A percentile compares a stretch with the other conserved stretches of the same genome.
Evolutionary conservation across 2,329 filamentous ascomycete genomes (phyloP).

Genomic region (Paecilomyces variotii): DNA sequence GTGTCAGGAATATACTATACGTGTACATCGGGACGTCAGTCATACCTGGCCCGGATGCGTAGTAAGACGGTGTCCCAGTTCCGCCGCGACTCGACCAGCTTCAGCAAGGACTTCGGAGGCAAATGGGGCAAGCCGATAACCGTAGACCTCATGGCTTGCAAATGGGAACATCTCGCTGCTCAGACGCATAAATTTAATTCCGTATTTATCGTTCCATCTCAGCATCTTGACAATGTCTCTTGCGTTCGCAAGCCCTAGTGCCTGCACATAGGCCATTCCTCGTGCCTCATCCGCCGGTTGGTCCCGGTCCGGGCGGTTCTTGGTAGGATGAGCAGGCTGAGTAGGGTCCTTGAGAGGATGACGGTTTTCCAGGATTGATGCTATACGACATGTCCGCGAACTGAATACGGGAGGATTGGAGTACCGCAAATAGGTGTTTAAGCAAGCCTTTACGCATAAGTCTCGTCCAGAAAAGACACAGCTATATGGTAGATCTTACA

Average conservation of each 20-base stretch:
- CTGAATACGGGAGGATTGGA: slow-evolving; percentile 80
- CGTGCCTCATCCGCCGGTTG: slow-evolving; percentile 58
- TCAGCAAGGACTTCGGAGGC: slow-evolving; percentile 69
- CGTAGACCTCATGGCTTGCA: slow-evolving; percentile 78
- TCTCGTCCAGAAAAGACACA: background rate
- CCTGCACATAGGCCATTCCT: slow-evolving; percentile 67
- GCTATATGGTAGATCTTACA: slow-evolving; percentile 46
- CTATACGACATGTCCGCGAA: slow-evolving; percentile 83
- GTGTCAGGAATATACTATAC: background rate
- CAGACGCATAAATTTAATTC: slow-evolving; percentile 84
- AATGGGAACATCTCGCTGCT: slow-evolving; percentile 98
- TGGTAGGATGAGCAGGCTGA: slow-evolving; percentile 70
- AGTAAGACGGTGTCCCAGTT: slow-evolving; percentile 76
- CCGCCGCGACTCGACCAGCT: slow-evolving; percentile 65
- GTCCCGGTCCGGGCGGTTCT: slow-evolving; percentile 74
- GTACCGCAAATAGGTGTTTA: slow-evolving; percentile 83
- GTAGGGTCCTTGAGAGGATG: slow-evolving; percentile 69
- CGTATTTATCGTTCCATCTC: slow-evolving; percentile 84
- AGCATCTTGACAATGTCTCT: slow-evolving; percentile 78
- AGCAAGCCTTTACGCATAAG: slow-evolving; percentile 55
- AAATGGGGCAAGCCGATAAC: slow-evolving; percentile 77
- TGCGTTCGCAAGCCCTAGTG: slow-evolving; percentile 72
- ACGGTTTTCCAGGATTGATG: slow-evolving; percentile 82
- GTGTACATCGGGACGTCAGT: background rate
- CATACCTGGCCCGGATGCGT: slow-evolving; percentile 74